Base-by-base conservation (phyloP, 495 filamentous ascomycete genomes). In the Talaromyces thailandensis region DNA sequence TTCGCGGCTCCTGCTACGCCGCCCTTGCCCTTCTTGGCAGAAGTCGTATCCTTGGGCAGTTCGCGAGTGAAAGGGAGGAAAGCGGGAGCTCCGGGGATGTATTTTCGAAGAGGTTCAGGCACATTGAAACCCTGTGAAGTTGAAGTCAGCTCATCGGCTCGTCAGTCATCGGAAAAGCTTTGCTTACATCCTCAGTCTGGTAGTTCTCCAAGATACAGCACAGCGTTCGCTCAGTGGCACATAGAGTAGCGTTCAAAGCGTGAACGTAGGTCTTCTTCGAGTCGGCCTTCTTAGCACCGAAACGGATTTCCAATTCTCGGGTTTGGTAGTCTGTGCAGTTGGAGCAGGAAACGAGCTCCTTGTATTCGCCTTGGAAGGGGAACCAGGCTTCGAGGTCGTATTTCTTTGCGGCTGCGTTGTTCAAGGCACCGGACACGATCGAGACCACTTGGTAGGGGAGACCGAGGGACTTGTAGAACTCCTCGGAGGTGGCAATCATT, bases 331-430 rank as follows among this genome's bases (percentile, higher is more conserved):
- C 93, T 0, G 91, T 94, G 79, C 93, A 97, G 75, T 96, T 97
- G 61, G 88, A 92, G 80, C 91, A 96, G 25, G 91, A 96, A 45
- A 98, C 93, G 14, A 97, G 82, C 73, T 96, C 92, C 76, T 98
- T 98, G 82, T 96, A 98, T 73, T 98, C 95, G 64, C 90, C 87
- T 66, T 93, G 90, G 82, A 91, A 92, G 24, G 93, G 95, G 76
- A 98, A 98, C 90, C 92, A 96, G 2, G 95, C 95, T 72, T 98
- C 94, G 16, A 98, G 83, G 68, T 98, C 94, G 70, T 88, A 95
- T 71, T 98, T 98, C 81, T 96, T 96, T 6, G 91, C 76, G 6
- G 95, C 94, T 0, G 91, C 92, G 65, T 96, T 95, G 76, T 95
- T 98, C 68, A 97, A 78, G 0, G 93, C 93, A 9, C 95, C 93